Evolutionary conservation across 805 yeast genomes (phyloP).

Genomic region (Ogataea paraovalis): DNA sequence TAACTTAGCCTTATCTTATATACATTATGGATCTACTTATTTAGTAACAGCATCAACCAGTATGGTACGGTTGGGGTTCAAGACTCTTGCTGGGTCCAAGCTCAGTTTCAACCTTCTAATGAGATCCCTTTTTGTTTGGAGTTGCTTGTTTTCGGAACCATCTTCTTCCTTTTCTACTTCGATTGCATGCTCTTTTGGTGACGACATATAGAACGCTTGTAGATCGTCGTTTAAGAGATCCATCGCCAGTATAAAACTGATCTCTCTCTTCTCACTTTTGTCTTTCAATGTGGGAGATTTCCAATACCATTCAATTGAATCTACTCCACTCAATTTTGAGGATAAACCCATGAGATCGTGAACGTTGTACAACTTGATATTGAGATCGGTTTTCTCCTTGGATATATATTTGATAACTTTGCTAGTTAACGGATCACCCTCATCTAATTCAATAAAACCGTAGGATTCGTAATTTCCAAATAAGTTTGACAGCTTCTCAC

Average conservation of each 20-base stretch:
- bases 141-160: neutral
- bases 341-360: neutral
- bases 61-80: slow-evolving; percentile 9
- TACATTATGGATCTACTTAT: neutral
- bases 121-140: slow-evolving; percentile 2
- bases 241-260: slow-evolving; percentile 3
- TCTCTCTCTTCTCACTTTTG: neutral
- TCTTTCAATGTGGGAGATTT: neutral
- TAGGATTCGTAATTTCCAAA: slow-evolving; percentile 2
- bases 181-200: neutral
- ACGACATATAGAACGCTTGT: neutral
- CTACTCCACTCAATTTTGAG: neutral
- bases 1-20: too few relatives aligned
- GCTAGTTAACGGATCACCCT: neutral
- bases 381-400: neutral
- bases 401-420: neutral
- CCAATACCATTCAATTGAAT: slow-evolving; percentile 1
- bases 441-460: slow-evolving; percentile 4
- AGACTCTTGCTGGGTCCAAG: slow-evolving; percentile 13
- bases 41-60: neutral
- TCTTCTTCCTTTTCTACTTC: neutral
- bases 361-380: neutral
- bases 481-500: neutral
- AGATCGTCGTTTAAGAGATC: slow-evolving; percentile 6
- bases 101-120: slow-evolving; percentile 13